Percentiles rank a stretch among this genome's conserved stretches.
Conservation (phyloP, 2,329 filamentous ascomycete species). For the Fusarium irregulare region DNA sequence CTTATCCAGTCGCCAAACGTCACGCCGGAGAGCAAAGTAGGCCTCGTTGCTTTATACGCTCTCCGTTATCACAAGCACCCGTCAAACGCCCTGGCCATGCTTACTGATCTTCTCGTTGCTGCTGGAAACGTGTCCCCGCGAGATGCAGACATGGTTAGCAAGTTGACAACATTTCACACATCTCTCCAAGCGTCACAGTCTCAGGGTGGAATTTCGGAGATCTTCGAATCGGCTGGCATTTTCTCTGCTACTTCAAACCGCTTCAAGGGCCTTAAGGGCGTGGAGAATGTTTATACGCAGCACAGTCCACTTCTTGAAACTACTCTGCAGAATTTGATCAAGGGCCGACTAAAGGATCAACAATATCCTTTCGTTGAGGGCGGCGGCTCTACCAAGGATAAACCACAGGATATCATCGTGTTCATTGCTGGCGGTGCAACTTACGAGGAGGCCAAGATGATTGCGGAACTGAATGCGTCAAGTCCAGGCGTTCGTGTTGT, state of each 20-base stretch:
- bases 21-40: conserved; percentile 83
- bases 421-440: conserved; percentile 95
- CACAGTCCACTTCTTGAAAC: conserved; percentile 89
- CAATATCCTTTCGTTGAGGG: conserved; percentile 95
- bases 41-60: conserved; percentile 93
- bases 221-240: conserved; percentile 91
- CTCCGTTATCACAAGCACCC: conserved; percentile 90
- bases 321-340: conserved; percentile 92
- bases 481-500: conserved; percentile 90
- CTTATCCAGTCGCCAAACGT: conserved; percentile 85
- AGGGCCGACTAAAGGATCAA: conserved; percentile 85
- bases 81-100: conserved; percentile 83
- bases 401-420: conserved; percentile 94
- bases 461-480: conserved; percentile 93
- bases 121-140: conserved; percentile 83
- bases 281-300: conserved; percentile 99
- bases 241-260: conserved; percentile 88
- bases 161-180: conserved; percentile 85
- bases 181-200: conserved; percentile 83
- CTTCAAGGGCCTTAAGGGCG: conserved; percentile 94
- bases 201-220: conserved; percentile 84
- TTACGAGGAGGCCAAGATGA: conserved; percentile 96
- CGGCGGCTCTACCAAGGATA: conserved; percentile 86
- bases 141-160: conserved; percentile 81
- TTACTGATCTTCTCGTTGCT: conserved; percentile 86